These are phyloP conservation scores for Rhytidhysteron rufulum DNA, from an alignment of 2,329 filamentous ascomycete genomes.

Conservation along the genomic window DNA sequence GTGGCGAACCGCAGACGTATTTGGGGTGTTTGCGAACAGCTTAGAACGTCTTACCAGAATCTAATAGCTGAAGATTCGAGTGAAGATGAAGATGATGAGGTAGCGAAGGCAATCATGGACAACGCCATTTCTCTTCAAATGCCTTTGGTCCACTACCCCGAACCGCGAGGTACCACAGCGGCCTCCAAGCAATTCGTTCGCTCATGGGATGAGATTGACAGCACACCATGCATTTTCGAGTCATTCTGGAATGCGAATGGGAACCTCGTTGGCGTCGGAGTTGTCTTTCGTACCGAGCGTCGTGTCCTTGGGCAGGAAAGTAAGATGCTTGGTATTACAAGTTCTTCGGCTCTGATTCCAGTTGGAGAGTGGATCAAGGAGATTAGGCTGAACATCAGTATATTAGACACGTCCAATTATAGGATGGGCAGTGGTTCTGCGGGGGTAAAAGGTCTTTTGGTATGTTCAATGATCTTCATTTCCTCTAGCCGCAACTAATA, in stretches of 20 bases:
- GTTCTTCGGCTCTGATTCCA: constrained; percentile 6
- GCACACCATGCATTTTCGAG: constrained; percentile 10
- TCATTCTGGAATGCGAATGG: constrained; percentile 10
- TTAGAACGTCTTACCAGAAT: background rate
- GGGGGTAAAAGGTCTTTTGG: no score
- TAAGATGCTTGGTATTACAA: no score
- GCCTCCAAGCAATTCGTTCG: constrained; percentile 10
- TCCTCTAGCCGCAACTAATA: no score
- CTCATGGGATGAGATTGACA: constrained; percentile 8
- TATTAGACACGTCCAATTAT: no score
- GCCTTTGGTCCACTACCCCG: constrained; percentile 10
- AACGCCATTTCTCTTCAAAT: constrained; percentile 4
- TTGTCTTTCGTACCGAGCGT: constrained; percentile 6
- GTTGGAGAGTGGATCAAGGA: constrained; percentile 10
- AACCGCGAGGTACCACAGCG: constrained; percentile 1
- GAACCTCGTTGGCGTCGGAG: constrained; percentile 9
- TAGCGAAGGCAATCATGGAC: constrained; percentile 9
- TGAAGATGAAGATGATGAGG: constrained; percentile 1
- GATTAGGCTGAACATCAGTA: constrained; percentile 7
- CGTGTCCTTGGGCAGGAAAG: constrained; percentile 14
- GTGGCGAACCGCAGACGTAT: constrained; percentile 32
- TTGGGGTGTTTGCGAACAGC: constrained; percentile 15
- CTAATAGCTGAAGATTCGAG: background rate
- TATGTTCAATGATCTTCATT: no score
- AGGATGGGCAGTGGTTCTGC: no score